Base-by-base conservation (phyloP, 805 yeast species). In the Danielozyma ontarioensis region DNA sequence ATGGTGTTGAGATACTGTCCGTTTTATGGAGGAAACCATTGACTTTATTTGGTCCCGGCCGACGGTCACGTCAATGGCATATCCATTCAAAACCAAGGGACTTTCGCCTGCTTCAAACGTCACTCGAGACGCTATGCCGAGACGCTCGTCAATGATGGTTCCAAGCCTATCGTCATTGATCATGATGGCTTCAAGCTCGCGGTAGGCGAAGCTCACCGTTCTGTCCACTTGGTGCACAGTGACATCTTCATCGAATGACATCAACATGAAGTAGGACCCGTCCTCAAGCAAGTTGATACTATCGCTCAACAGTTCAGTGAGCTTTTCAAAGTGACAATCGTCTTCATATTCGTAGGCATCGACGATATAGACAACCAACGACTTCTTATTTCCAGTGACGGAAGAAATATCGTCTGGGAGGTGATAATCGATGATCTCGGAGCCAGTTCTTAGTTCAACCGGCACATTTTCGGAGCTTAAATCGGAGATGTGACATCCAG, bases 281-380 rank as follows among this genome's bases (percentile, higher is more conserved):
- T 33, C 30, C 3, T 53, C 51, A 6, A 57, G 28, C 2, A 15
- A 25, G 3, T 38, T 35, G 26, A 59, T 30, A 6, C 45, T 29
- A 13, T 27, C 28, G 25, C 37, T 16, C 17, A 61, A 19, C 3
- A 40, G 19, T 12, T 35, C 16, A 27, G 41, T 32, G 28, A 53
- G 35, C 4, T 22, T 22, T 12, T 27, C 27, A 40, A 58, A 46
- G 13, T 38, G 42, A 1, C 40, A 41, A 2, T 37, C 22, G 21
- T 52, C 48, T 23, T 57, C 63, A 36, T 59, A 54, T 33, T 54
- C 55, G 43, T 59, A 62, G 5, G 35, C 13, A 37, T 64, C 69
- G 13, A 64, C 35, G 5, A 61, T 48, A 26, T 51, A 55, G 3
- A 53, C 31, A 25, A 44, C 47, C 5, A 48, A 43, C 4, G 28